Conservation (phyloP, 805 yeast genomes). For the Candida palmyrensis region DNA sequence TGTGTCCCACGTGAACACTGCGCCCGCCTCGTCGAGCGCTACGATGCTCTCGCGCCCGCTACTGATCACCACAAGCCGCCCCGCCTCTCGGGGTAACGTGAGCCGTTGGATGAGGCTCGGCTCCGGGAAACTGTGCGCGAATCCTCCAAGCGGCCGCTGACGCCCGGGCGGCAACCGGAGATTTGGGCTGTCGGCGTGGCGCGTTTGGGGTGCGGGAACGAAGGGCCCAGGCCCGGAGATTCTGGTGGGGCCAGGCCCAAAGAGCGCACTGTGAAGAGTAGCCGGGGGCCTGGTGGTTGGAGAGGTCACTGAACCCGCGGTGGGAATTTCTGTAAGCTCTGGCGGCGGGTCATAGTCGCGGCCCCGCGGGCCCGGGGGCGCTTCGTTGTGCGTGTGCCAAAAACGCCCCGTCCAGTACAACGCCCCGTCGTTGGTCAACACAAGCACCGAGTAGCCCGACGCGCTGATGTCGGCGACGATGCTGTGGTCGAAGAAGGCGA, state of each 20-base stretch:
- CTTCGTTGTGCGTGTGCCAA: conserved; percentile 14
- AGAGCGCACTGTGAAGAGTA: neutral
- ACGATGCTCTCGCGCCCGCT: conserved; percentile 64
- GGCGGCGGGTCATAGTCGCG: conserved; percentile 15
- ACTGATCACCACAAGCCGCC: conserved; percentile 43
- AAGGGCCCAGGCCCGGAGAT: neutral
- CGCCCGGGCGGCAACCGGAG: conserved; percentile 19
- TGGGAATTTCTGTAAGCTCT: no score
- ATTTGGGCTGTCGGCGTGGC: conserved; percentile 11
- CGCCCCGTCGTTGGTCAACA: conserved; percentile 51
- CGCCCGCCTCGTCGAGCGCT: conserved; percentile 47
- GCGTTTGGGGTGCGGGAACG: neutral
- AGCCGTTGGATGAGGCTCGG: conserved; percentile 13
- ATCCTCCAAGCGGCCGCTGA: conserved; percentile 5
- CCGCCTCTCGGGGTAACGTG: conserved; percentile 12
- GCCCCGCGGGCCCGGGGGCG: conserved; percentile 26
- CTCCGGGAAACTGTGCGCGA: neutral
- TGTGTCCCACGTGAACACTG: conserved; percentile 62
- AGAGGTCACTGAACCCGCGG: no score
- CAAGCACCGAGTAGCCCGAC: conserved; percentile 62
- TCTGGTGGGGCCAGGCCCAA: no score
- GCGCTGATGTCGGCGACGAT: conserved; percentile 46
- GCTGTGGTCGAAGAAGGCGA: conserved; percentile 27
- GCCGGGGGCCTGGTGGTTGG: neutral
- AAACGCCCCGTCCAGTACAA: conserved; percentile 48